A percentile compares a stretch with the other conserved stretches of the same genome.
These are phyloP conservation scores for Ceratonia siliqua DNA, from an alignment of 306 rosid genomes.

Conservation along the genomic window DNA sequence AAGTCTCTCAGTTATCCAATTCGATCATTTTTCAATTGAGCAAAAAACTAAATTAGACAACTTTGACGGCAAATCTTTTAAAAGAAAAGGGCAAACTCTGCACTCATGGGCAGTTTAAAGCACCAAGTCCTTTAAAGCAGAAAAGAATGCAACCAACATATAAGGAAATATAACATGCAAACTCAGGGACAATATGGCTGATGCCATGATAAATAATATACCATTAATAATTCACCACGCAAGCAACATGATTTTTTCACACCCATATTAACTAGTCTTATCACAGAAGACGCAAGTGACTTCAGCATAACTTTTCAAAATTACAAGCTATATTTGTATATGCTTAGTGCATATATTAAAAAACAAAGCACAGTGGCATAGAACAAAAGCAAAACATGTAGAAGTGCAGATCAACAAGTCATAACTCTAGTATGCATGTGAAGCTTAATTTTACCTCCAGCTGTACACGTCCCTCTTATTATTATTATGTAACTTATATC, in stretches of 20 bases:
- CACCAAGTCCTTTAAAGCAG: slow-evolving; percentile 2
- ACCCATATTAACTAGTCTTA: slow-evolving; percentile 1
- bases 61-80: slow-evolving; percentile 27
- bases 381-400: not conserved
- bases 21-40: slow-evolving; percentile 18
- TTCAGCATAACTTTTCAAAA: slow-evolving; percentile 13
- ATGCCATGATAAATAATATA: slow-evolving; percentile 8
- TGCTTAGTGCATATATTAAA: not conserved
- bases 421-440: too few relatives aligned
- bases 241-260: slow-evolving; percentile 25
- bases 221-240: not conserved
- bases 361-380: slow-evolving; percentile 10
- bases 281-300: not conserved
- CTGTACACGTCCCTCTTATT: too few relatives aligned
- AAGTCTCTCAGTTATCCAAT: not conserved
- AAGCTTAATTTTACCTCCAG: too few relatives aligned
- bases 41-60: not conserved
- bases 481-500: not conserved
- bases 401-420: not conserved
- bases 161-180: not conserved
- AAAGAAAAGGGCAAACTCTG: slow-evolving; percentile 20
- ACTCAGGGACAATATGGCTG: not conserved
- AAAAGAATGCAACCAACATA: slow-evolving; percentile 17
- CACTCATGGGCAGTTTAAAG: not conserved
- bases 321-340: slow-evolving; percentile 13